A percentile compares a stretch with the other conserved stretches of the same genome.
phyloP scores from a whole-genome alignment of 768 basidiomycete species.

The Suillus ampliporus region DNA sequence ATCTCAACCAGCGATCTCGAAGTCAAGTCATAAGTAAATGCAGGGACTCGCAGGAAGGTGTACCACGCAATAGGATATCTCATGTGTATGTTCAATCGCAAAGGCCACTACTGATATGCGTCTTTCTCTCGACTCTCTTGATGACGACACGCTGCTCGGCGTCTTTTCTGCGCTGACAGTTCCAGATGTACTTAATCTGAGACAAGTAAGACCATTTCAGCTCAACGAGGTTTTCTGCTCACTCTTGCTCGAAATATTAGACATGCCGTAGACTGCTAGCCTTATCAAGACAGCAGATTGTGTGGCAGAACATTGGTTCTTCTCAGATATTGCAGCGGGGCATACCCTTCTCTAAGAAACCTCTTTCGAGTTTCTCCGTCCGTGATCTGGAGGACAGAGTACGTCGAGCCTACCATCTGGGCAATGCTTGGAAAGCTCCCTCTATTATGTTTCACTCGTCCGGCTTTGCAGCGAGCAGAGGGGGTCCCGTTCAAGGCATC shows the following conservation, averaged over 20 bases:
- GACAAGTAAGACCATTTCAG: slow-evolving; percentile 42
- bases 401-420: slow-evolving; percentile 50
- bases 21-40: not conserved
- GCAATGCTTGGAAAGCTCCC: slow-evolving; percentile 52
- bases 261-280: slow-evolving; percentile 53
- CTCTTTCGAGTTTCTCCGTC: slow-evolving; percentile 43
- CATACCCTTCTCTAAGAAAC: slow-evolving; percentile 54
- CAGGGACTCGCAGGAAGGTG: not conserved
- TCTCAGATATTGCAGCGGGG: slow-evolving; percentile 49
- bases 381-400: slow-evolving; percentile 53
- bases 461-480: slow-evolving; percentile 33
- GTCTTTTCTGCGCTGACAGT: slow-evolving; percentile 44
- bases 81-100: not conserved
- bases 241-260: slow-evolving; percentile 33
- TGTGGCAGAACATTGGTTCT: slow-evolving; percentile 60
- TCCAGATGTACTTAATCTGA: slow-evolving; percentile 47
- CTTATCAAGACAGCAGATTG: slow-evolving; percentile 53
- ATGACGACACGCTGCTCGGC: slow-evolving; percentile 45
- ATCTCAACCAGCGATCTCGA: not conserved
- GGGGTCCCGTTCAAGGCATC: slow-evolving; percentile 55
- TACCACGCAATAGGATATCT: not conserved
- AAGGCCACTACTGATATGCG: slow-evolving; percentile 15
- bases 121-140: slow-evolving; percentile 28
- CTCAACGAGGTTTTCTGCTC: slow-evolving; percentile 1
- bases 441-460: slow-evolving; percentile 21